Conservation (phyloP, 1,139 yeast species). For the Saccharomyces pastorianus region DNA sequence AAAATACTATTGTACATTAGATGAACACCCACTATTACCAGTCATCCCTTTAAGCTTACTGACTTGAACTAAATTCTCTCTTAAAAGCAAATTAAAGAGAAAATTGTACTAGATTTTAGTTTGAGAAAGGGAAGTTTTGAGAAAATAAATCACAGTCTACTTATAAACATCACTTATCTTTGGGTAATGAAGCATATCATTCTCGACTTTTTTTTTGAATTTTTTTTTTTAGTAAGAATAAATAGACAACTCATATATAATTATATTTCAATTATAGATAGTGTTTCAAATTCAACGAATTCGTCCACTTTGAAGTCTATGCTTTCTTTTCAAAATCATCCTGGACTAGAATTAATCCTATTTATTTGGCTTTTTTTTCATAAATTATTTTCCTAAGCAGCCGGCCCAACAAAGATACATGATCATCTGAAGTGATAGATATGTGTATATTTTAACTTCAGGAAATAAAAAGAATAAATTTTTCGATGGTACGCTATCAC, state of each 20-base stretch:
- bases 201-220: neutral
- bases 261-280: neutral
- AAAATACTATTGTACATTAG: neutral
- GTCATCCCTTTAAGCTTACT: neutral
- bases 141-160: neutral
- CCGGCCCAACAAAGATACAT: conserved; percentile 10
- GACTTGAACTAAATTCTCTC: neutral
- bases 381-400: too few relatives aligned
- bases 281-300: neutral
- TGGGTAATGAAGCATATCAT: neutral
- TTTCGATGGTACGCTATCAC: conserved; percentile 5
- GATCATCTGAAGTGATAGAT: too few relatives aligned
- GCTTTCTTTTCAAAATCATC: neutral
- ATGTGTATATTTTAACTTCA: neutral
- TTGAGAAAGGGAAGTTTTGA: neutral
- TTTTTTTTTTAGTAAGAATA: neutral
- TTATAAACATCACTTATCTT: neutral
- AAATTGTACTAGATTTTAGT: neutral
- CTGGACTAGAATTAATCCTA: too few relatives aligned
- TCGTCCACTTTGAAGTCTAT: neutral
- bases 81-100: neutral
- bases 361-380: too few relatives aligned
- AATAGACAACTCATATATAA: neutral
- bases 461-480: too few relatives aligned
- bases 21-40: neutral